phyloP scores from a whole-genome alignment of 1,284 basidiomycete genomes.

The Wallemia hederae region DNA sequence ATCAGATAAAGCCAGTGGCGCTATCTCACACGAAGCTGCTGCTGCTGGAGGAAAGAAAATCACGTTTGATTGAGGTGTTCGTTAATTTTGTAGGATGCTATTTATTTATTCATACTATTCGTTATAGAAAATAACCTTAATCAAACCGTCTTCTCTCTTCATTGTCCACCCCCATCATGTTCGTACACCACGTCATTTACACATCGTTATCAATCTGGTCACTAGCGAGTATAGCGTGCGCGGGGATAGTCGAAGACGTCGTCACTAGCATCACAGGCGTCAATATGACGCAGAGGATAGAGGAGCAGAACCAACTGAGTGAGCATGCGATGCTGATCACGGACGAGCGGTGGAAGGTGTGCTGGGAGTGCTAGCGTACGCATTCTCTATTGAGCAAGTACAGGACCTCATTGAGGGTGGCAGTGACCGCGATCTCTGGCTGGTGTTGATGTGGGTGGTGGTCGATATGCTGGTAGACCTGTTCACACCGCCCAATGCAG shows the following conservation, averaged over 20 bases:
- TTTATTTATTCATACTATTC: neutral
- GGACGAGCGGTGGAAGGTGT: neutral
- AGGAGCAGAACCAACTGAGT: neutral
- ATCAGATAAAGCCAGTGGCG: neutral
- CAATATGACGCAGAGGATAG: neutral
- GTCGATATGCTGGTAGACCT: neutral
- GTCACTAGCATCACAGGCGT: neutral
- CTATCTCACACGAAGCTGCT: neutral
- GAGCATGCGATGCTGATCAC: neutral
- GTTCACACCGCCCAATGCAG: neutral
- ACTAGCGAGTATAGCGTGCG: neutral
- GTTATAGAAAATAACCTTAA: too few relatives aligned
- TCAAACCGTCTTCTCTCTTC: too few relatives aligned
- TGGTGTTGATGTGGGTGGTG: neutral
- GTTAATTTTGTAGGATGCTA: neutral
- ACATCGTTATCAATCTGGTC: neutral
- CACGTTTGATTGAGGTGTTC: neutral
- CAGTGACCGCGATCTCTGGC: neutral
- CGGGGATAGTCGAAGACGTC: neutral
- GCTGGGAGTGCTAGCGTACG: neutral
- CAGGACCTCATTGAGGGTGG: neutral
- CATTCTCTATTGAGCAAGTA: neutral
- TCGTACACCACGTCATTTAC: neutral
- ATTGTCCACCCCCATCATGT: neutral
- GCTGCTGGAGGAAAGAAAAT: neutral